Evolutionary conservation across 495 filamentous ascomycete genomes (phyloP).

Genomic region (Beverwykella pulmonaria): DNA sequence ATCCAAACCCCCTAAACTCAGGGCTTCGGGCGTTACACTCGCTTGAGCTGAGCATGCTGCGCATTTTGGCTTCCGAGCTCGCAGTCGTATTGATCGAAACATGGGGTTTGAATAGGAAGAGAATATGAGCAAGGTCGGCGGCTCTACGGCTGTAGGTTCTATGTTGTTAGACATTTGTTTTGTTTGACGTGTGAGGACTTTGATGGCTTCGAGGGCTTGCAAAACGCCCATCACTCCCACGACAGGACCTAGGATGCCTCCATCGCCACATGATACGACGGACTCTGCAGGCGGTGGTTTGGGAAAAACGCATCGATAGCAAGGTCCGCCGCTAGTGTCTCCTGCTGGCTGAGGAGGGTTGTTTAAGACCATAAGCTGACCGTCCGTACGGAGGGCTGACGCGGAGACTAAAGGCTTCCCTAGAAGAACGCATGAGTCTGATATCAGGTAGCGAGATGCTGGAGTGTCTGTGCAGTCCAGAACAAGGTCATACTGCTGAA

Average conservation of each 20-base stretch:
- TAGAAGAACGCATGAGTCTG: conserved; percentile 80
- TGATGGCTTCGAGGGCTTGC: conserved; percentile 88
- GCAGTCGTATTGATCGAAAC: conserved; percentile 75
- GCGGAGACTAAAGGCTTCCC: conserved; percentile 83
- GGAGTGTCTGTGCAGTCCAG: conserved; percentile 96
- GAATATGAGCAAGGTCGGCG: conserved; percentile 67
- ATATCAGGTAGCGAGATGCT: conserved; percentile 87
- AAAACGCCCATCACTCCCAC: conserved; percentile 93
- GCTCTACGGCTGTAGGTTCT: conserved; percentile 19
- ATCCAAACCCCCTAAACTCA: conserved; percentile 67
- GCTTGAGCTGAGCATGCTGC: conserved; percentile 69
- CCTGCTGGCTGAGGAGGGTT: conserved; percentile 60
- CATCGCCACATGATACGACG: conserved; percentile 83
- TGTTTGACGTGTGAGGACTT: conserved; percentile 61
- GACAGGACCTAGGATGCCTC: conserved; percentile 87
- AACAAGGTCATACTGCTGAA: conserved; percentile 74
- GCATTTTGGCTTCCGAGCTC: conserved; percentile 66
- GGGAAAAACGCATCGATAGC: conserved; percentile 92
- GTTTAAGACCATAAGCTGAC: conserved; percentile 86
- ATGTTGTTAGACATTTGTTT: neutral
- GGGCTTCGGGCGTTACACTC: conserved; percentile 62
- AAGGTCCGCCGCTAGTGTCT: conserved; percentile 64
- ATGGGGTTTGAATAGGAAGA: conserved; percentile 68
- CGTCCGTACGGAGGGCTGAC: conserved; percentile 81
- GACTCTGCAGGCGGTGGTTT: conserved; percentile 79